Base-by-base conservation (phyloP, 2,329 filamentous ascomycete species). In the Moelleriella libera region DNA sequence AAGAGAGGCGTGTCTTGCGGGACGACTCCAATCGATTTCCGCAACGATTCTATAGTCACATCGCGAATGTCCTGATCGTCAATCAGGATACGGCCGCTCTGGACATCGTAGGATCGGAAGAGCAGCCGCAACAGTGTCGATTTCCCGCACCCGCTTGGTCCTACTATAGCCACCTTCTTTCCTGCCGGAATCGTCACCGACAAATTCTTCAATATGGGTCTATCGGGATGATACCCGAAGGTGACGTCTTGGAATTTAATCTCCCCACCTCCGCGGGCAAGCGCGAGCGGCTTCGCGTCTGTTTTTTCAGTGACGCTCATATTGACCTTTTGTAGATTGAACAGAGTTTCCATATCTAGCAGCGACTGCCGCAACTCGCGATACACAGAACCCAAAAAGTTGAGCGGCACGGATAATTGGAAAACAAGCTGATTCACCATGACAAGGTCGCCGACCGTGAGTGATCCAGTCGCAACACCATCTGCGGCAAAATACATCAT, bases 371-470 rank as follows among this genome's bases (percentile, higher is more conserved):
- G 78, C 47, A 98, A 75, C 67, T 98, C 92, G 56, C 92, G 84
- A 63, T 98, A 98, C 10, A 98, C 90, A 11, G 88, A 94, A n/a
- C 92, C 92, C 4, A 98, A 72, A 65, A 98, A 98, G 71, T 98
- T 98, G 50, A 98, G 76, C 0, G 92, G 92, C 4, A 98, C 88
- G 0, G 88, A 96, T 5, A 98, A 81, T 67, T 98, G 92, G 68
- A 98, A 98, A 50, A 98, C 89, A 14, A 98, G 81, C 70, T 97
- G 92, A 64, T 98, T 98, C 55, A 98, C 88, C 87, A 98, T 94
- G 60, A 98, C 92, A 32, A 98, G 74, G 61, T 98, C 94, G 49
- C 92, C 92, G 11, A 98, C 89, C 0, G 90, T 96, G 57, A 98
- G 68, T 5, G 72, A 70, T 11, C 90, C 90, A 3, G 70, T 72